Conservation (phyloP, 306 rosid species). For the Lathyrus aphaca region DNA sequence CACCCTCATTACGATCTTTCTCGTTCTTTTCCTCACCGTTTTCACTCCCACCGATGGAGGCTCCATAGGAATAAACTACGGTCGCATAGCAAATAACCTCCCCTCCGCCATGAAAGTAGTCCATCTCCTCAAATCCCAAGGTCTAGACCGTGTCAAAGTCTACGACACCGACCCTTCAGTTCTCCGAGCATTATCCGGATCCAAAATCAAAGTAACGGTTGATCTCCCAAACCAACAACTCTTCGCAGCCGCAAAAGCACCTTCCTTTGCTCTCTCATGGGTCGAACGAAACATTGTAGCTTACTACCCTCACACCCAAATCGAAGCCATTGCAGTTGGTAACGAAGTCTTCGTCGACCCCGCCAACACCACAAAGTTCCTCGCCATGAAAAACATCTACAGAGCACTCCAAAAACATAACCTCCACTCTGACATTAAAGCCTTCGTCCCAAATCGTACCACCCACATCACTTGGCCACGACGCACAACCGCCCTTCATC, state of each 20-base stretch:
- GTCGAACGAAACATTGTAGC: constrained; percentile 72
- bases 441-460: too few relatives aligned
- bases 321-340: constrained; percentile 95
- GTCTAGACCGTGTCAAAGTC: constrained; percentile 68
- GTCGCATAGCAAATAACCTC: constrained; percentile 80
- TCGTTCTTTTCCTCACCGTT: constrained; percentile 40
- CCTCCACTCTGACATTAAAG: constrained; percentile 61
- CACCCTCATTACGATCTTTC: constrained; percentile 28
- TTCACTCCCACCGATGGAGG: constrained; percentile 63
- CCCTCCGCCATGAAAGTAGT: constrained; percentile 78
- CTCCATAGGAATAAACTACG: constrained; percentile 90
- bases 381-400: constrained; percentile 91
- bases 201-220: constrained; percentile 78
- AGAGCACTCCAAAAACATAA: constrained; percentile 63
- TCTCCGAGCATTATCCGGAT: constrained; percentile 67
- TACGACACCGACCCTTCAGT: constrained; percentile 93
- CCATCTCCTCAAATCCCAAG: constrained; percentile 66
- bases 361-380: constrained; percentile 64
- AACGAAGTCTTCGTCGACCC: constrained; percentile 95
- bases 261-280: constrained; percentile 76
- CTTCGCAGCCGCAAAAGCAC: constrained; percentile 59
- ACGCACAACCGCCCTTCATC: too few relatives aligned
- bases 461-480: too few relatives aligned
- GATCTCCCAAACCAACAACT: constrained; percentile 92
- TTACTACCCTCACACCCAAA: constrained; percentile 73